A percentile compares a stretch with the other conserved stretches of the same genome.
phyloP scores from a whole-genome alignment of 148 eudicot genomes.

The Polygonum aviculare region DNA sequence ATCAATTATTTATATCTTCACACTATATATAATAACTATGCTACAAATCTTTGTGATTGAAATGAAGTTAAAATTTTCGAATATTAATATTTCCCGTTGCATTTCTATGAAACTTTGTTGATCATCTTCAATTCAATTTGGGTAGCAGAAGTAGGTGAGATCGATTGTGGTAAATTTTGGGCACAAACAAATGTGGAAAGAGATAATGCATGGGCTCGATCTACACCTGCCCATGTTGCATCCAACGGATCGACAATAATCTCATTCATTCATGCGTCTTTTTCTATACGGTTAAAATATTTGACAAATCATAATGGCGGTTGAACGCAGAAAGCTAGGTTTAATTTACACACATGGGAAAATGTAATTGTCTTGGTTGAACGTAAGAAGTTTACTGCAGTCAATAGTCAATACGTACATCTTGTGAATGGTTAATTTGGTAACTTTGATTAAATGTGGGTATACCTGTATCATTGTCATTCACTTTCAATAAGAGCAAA shows the following conservation, averaged over 20 bases:
- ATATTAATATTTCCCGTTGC: no score
- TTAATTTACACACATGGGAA: no score
- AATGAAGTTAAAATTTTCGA: no score
- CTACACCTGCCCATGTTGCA: background rate
- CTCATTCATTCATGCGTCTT: background rate
- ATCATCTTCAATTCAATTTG: background rate
- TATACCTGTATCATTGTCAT: no score
- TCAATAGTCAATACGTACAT: no score
- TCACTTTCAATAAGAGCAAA: background rate
- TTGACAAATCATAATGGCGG: background rate
- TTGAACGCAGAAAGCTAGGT: no score
- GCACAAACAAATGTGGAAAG: background rate
- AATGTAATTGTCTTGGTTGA: background rate
- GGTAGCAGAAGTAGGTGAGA: background rate
- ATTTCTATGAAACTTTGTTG: background rate
- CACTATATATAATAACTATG: background rate
- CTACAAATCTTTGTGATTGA: background rate
- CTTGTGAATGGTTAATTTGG: background rate
- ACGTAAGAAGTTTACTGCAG: no score
- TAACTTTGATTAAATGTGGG: background rate
- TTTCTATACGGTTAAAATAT: background rate
- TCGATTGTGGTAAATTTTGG: background rate
- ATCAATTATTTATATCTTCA: background rate
- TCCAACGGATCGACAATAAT: background rate
- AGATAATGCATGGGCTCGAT: background rate